These are phyloP conservation scores for Ceratorhiza oryzae-sativae DNA, from an alignment of 1,284 basidiomycete species.

Conservation along the genomic window DNA sequence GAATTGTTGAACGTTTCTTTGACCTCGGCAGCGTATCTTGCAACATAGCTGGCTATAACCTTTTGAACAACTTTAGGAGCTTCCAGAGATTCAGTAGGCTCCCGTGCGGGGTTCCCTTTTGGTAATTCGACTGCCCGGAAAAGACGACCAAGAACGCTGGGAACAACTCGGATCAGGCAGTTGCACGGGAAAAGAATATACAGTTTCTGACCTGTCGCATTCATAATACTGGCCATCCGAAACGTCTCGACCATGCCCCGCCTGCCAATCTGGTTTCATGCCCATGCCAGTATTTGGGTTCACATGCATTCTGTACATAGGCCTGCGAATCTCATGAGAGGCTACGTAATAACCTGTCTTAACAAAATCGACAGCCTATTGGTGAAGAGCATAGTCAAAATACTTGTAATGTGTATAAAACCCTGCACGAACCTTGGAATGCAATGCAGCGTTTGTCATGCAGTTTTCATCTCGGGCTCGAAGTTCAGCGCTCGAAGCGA, in stretches of 20 bases:
- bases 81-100: not conserved
- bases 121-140: slow-evolving; percentile 66
- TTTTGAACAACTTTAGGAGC: not conserved
- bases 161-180: not conserved
- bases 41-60: not conserved
- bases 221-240: slow-evolving; percentile 28
- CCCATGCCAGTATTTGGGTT: slow-evolving; percentile 3
- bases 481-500: slow-evolving; percentile 31
- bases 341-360: slow-evolving; percentile 19
- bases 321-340: slow-evolving; percentile 11
- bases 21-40: not conserved
- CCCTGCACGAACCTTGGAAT: slow-evolving; percentile 22
- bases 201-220: slow-evolving; percentile 3
- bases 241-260: slow-evolving; percentile 23
- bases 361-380: slow-evolving; percentile 30
- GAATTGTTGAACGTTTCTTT: not conserved
- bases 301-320: not conserved
- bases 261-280: slow-evolving; percentile 29
- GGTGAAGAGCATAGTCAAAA: not conserved
- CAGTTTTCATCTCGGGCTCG: slow-evolving; percentile 29
- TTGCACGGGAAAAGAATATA: not conserved
- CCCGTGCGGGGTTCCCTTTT: slow-evolving; percentile 13
- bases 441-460: slow-evolving; percentile 27
- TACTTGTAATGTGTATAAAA: not conserved
- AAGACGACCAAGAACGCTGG: slow-evolving; percentile 62